A percentile compares a stretch with the other conserved stretches of the same genome.
These are phyloP conservation scores for Phyllostachys edulis DNA, from an alignment of 176 grass and related monocot genomes.

Conservation along the genomic window DNA sequence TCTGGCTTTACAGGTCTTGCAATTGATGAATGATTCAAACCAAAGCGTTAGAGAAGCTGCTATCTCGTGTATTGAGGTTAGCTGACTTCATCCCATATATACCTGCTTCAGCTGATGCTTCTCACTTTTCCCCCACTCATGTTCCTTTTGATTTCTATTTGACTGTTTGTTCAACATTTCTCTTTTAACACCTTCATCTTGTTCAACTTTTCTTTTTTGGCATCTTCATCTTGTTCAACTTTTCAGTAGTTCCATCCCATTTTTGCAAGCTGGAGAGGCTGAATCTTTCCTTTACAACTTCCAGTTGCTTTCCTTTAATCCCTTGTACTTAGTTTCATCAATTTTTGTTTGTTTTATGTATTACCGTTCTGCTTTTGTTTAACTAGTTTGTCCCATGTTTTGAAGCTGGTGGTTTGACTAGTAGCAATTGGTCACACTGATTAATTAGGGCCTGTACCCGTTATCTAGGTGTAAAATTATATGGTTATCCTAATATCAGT, in stretches of 20 bases:
- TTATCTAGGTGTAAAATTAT: background rate
- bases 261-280: background rate
- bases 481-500: background rate
- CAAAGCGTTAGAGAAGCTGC: slow-evolving; percentile 88
- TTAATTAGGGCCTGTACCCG: background rate
- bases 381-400: background rate
- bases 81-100: slow-evolving; percentile 8
- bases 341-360: background rate
- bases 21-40: slow-evolving; percentile 88
- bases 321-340: background rate
- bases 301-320: background rate
- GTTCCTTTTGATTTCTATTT: background rate
- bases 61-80: slow-evolving; percentile 80
- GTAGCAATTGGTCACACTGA: background rate
- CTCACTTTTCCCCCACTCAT: background rate
- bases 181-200: background rate
- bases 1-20: slow-evolving; percentile 61
- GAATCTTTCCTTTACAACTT: slow-evolving; percentile 1
- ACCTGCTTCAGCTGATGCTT: slow-evolving; percentile 3
- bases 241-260: background rate
- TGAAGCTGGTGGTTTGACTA: background rate
- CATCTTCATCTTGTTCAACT: background rate
- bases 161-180: background rate
- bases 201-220: background rate
- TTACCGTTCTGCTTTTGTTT: background rate